Percentiles rank a stretch among this genome's conserved stretches.
phyloP scores from a whole-genome alignment of 805 yeast genomes.

The Candida sonorensis region DNA sequence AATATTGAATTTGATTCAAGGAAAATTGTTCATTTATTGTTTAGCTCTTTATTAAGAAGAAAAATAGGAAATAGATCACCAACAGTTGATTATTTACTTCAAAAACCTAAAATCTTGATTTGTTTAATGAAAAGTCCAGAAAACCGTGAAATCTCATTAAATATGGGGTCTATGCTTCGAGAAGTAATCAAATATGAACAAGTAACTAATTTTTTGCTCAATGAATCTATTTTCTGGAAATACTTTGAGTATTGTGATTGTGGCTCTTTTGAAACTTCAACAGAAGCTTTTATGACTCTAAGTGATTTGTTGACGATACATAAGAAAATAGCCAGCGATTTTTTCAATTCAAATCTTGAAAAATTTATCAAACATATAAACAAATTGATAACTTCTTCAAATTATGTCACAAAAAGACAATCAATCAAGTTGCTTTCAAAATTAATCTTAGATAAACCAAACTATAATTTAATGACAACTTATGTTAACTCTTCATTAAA shows the following conservation, averaged over 20 bases:
- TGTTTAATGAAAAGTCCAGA: slow-evolving; percentile 69
- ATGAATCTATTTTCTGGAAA: slow-evolving; percentile 67
- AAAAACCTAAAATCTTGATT: slow-evolving; percentile 58
- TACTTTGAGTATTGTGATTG: slow-evolving; percentile 71
- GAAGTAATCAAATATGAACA: slow-evolving; percentile 79
- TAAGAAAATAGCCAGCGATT: slow-evolving; percentile 62
- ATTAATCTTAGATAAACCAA: slow-evolving; percentile 62
- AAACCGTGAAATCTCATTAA: slow-evolving; percentile 60
- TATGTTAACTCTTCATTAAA: slow-evolving; percentile 80
- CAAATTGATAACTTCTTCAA: slow-evolving; percentile 62
- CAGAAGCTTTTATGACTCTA: slow-evolving; percentile 80
- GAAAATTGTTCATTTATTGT: slow-evolving; percentile 70
- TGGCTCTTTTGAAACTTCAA: slow-evolving; percentile 81
- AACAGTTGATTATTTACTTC: slow-evolving; percentile 75
- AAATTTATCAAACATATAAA: slow-evolving; percentile 59
- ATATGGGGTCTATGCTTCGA: slow-evolving; percentile 71
- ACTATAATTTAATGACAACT: slow-evolving; percentile 62
- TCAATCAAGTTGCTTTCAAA: slow-evolving; percentile 70
- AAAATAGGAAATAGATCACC: slow-evolving; percentile 73
- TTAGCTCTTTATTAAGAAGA: slow-evolving; percentile 71
- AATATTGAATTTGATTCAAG: slow-evolving; percentile 83
- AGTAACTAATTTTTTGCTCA: slow-evolving; percentile 52
- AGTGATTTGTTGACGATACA: slow-evolving; percentile 64
- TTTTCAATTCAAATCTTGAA: slow-evolving; percentile 52
- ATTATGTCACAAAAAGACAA: slow-evolving; percentile 91